Evolutionary conservation across 345 rosid genomes (phyloP), one percentile per base, ranked within the genome.

Genomic region (Lepidium sativum): DNA sequence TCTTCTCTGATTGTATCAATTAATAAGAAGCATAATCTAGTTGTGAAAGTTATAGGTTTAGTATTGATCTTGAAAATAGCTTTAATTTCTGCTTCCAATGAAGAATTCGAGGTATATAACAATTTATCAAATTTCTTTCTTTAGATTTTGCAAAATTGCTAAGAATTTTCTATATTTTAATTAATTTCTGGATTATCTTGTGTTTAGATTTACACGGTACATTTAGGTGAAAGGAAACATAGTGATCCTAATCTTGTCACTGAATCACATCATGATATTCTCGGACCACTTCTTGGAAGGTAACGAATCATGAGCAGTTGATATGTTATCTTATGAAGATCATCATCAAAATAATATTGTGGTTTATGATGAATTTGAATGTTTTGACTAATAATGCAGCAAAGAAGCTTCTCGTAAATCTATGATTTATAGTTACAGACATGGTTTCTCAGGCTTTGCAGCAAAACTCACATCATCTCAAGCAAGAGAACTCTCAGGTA

Each of bases 361-460:
- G 10, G 45, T 65, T 71, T 61, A 29, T 13, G 12, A 29, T 13
- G 12, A 48, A 35, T 15, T 57, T 56, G 6, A 42, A 41, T 63
- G 51, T 39, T 23, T 65, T 41, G 8, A 50, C 6, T 65, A 17
- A 47, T 69, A 5, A 52, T 78, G 79, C 84, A 85, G 89, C 81
- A 80, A 75, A 63, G 70, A 81, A 69, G 67, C 76, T 6, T 84
- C 86, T 8, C 62, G 67, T 51, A 63, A 78, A 63, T 76, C 64
- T 68, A 78, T 88, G 80, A 80, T 88, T 60, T 84, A 88, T 71
- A 84, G 86, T 73, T 88, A 84, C 70, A 81, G 77, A 75, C 88
- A 85, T 74, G 86, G 86, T 38, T 85, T 88, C 68, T 85, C 92
- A 4, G 92, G 92, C 23, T 88, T 88, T 69, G 86, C 96, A 47